Evolutionary conservation across 163 green algal species (phyloP).

Genomic region (Chlorella variabilis): DNA sequence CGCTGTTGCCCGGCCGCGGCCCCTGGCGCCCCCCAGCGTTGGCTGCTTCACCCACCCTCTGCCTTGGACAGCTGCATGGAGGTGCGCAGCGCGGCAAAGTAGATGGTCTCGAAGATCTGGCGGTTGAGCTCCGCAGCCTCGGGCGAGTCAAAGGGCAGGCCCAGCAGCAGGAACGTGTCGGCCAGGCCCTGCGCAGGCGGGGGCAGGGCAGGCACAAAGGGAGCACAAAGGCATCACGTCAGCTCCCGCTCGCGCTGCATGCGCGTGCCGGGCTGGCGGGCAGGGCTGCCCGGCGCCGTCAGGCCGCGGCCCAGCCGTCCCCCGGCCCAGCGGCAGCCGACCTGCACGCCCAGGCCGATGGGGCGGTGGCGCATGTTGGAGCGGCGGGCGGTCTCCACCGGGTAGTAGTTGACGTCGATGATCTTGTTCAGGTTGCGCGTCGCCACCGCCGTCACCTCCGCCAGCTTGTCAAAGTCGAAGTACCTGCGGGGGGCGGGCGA

Average conservation of each 20-base stretch:
- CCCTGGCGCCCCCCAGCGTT: background rate
- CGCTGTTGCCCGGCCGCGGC: no score
- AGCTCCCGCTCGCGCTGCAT: no score
- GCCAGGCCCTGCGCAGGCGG: constrained; percentile 83
- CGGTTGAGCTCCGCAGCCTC: constrained; percentile 94
- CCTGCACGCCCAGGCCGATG: constrained; percentile 96
- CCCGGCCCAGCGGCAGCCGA: no score
- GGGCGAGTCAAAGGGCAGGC: constrained; percentile 95
- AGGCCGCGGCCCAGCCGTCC: no score
- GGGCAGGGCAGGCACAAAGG: background rate
- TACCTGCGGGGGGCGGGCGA: constrained; percentile 62
- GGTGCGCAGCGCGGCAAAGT: constrained; percentile 88
- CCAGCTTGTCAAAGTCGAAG: constrained; percentile 97
- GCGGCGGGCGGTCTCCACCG: constrained; percentile 83
- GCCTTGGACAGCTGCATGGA: constrained; percentile 87
- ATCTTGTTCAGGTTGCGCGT: constrained; percentile 98
- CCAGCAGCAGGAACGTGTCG: constrained; percentile 98
- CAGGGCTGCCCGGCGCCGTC: no score
- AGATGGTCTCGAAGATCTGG: constrained; percentile 99
- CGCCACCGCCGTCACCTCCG: constrained; percentile 81
- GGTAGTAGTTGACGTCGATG: constrained; percentile 99
- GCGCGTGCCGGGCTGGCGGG: no score
- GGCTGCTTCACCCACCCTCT: constrained; percentile 60
- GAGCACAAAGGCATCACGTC: background rate
- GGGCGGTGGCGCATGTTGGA: constrained; percentile 98